Base-by-base conservation (phyloP, 805 yeast species). In the Barnettozyma vustinii region DNA sequence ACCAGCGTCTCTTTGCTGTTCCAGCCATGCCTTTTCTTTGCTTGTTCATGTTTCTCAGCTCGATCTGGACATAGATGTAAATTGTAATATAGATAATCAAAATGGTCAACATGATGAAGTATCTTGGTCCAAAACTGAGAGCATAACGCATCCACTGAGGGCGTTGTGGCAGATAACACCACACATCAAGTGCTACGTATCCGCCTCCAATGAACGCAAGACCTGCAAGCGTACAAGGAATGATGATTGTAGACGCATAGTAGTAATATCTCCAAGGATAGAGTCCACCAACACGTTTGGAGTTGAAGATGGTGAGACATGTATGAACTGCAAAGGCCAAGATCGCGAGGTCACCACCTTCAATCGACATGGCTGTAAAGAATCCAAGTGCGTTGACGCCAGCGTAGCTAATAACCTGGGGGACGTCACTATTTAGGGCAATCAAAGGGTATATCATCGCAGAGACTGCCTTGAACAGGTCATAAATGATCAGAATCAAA, bases 311-410 rank as follows among this genome's bases (percentile, higher is more conserved):
- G 27, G 88, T 68, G 40, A 89, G 61, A 25, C 81, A 87, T 9
- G 92, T 84, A 66, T 90, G 96, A 15, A 89, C 66, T 1, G 97
- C 96, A 67, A 90, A 85, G 33, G 84, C 75, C 30, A 88, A 69
- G 46, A 89, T 90, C 16, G 94, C 90, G 33, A 88, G 61, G 65
- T 90, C 97, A 1, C 91, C 89, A 19, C 96, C 96, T 65, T 87
- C 95, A 13, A 86, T 84, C 20, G 88, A 75, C 37, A 82, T 73
- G 3, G 91, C 87, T 1, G 96, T 85, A 65, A 87, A 81, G 72
- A 86, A 89, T 2, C 96, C 96, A 2, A 61, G 41, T 36, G 56
- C 60, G 32, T 61, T 44, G 10, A 52, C 44, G 0, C 56, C 52
- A 16, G 47, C 51, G 2, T 21, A 42, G 16, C 53, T 50, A 10